Conservation (phyloP, 78 protist species). For the Dictyostelium firmibasis region DNA sequence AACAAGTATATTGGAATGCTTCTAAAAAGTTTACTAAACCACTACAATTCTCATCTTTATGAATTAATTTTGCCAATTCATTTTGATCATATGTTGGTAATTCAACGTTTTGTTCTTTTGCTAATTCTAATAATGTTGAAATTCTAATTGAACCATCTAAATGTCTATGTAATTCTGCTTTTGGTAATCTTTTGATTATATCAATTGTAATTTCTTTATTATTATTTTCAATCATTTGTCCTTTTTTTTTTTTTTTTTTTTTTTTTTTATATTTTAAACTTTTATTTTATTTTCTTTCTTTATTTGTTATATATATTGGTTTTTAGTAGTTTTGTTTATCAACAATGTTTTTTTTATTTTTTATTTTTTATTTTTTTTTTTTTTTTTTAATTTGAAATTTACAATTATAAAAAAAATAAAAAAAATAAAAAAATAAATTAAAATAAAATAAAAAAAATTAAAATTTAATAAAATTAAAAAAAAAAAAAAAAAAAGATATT, state of each 20-base stretch:
- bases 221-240: not conserved
- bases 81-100: constrained; percentile 77
- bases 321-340: too few relatives aligned
- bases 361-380: not conserved
- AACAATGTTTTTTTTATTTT: not conserved
- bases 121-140: constrained; percentile 65
- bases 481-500: not conserved
- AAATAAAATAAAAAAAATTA: not conserved
- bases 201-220: constrained; percentile 23
- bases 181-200: constrained; percentile 56
- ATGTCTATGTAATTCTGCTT: constrained; percentile 77
- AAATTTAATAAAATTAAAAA: not conserved
- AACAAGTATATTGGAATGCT: constrained; percentile 47
- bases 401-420: not conserved
- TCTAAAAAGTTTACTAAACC: constrained; percentile 39
- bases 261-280: not conserved
- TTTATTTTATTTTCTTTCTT: too few relatives aligned
- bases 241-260: not conserved
- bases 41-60: constrained; percentile 46
- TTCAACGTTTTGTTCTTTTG: constrained; percentile 64
- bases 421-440: not conserved
- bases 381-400: not conserved
- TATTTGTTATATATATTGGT: too few relatives aligned
- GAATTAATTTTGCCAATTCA: constrained; percentile 44
- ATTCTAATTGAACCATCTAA: constrained; percentile 71